A percentile compares a stretch with the other conserved stretches of the same genome.
Conservation (phyloP, 345 rosid genomes). For the Durio zibethinus region DNA sequence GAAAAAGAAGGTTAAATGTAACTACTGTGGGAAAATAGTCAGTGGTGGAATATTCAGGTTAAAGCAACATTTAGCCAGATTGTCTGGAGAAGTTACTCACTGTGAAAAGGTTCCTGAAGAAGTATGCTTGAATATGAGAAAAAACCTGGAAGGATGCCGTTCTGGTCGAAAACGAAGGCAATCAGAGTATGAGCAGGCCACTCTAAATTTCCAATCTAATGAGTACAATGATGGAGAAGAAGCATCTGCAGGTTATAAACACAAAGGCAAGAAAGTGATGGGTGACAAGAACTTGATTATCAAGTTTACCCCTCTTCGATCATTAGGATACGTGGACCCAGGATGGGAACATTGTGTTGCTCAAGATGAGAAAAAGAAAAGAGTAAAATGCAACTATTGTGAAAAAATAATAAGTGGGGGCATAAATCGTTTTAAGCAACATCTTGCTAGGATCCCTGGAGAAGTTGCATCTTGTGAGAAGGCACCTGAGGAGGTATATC, state of each 20-base stretch:
- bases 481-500: constrained; percentile 71
- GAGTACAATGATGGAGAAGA: constrained; percentile 39
- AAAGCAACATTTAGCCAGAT: constrained; percentile 74
- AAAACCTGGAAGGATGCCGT: constrained; percentile 64
- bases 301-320: constrained; percentile 46
- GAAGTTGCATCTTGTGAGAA: constrained; percentile 69
- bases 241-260: constrained; percentile 32
- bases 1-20: constrained; percentile 79
- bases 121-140: constrained; percentile 57
- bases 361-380: constrained; percentile 76
- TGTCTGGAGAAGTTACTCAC: constrained; percentile 76
- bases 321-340: constrained; percentile 74
- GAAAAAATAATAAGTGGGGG: constrained; percentile 73
- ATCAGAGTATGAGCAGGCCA: constrained; percentile 44
- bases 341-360: constrained; percentile 86
- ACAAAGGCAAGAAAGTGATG: constrained; percentile 47
- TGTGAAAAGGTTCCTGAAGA: constrained; percentile 75
- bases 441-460: constrained; percentile 78
- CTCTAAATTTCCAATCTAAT: constrained; percentile 37
- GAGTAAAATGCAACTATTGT: constrained; percentile 72
- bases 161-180: constrained; percentile 52
- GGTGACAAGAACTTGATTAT: constrained; percentile 43
- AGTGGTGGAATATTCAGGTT: constrained; percentile 73
- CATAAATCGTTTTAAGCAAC: constrained; percentile 78
- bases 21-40: constrained; percentile 80